Conservation (phyloP, 148 eudicot species). For the Hydrangea macrophylla region DNA sequence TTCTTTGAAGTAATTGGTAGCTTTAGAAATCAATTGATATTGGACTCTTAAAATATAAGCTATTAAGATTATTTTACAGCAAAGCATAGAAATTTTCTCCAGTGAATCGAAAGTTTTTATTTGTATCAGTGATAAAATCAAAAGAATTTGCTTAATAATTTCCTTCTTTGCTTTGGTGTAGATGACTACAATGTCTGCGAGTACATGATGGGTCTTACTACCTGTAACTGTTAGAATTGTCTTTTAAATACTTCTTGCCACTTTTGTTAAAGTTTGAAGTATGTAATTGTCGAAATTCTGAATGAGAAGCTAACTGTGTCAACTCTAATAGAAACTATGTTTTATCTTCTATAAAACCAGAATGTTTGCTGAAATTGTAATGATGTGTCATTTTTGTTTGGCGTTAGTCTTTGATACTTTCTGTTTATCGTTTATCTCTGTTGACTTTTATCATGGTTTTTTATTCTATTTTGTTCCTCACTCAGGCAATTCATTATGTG, state of each 20-base stretch:
- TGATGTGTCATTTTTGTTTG: neutral
- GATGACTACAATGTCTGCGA: neutral
- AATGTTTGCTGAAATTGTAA: neutral
- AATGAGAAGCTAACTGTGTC: neutral
- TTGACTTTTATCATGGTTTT: constrained; percentile 1
- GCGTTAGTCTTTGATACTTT: neutral
- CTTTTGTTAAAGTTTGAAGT: neutral
- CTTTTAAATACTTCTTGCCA: neutral
- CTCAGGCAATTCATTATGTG: neutral
- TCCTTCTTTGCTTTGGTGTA: neutral
- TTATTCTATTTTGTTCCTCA: neutral
- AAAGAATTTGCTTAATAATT: neutral
- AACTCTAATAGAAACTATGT: neutral
- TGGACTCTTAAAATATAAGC: neutral
- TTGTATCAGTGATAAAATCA: neutral
- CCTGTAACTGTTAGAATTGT: neutral
- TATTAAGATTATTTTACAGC: neutral
- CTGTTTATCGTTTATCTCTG: neutral
- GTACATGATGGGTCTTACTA: neutral
- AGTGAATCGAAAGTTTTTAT: neutral
- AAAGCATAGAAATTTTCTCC: neutral
- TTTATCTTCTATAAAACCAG: neutral
- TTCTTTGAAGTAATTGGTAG: too few species aligned
- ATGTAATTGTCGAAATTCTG: neutral
- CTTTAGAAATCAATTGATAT: too few species aligned